Evolutionary conservation across 108 stramenopile genomes (phyloP), one percentile per base, ranked within the genome.

Genomic region (Mayamaea pseudoterrestris): DNA sequence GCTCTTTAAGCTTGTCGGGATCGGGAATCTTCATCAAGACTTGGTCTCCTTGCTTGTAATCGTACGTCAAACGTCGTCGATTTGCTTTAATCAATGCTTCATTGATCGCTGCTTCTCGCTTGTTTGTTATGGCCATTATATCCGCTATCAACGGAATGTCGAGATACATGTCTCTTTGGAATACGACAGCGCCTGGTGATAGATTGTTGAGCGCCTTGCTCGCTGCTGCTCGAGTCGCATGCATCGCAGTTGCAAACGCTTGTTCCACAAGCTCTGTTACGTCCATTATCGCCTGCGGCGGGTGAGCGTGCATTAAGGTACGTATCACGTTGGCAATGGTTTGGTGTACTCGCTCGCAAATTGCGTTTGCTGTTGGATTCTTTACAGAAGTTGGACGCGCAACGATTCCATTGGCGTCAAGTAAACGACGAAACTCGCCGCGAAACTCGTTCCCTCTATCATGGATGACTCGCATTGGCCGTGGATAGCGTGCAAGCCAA

Each of bases 401-500:
- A 23, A 24, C 3, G 23, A 2, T 2, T 20, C 43, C 7, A 23
- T 20, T 18, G 20, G 2, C 18, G 22, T 8, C 8, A 34, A 52
- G 54, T 5, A 3, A 29, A 3, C 53, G 63, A 64, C 29, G 64
- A 72, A 6, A 49, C 50, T 16, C 21, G 11, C 73, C 67, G 3
- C 18, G 18, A 41, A 75, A 75, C 49, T 70, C 58, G 5, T n/a
- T 41, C 3, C 63, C 72, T 30, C 65, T 65, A 41, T 74, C 65
- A 46, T 69, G 53, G 0, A 54, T 34, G 27, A 35, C 31, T 21
- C 46, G 12, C 0, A 42, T 0, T 27, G 67, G 72, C 13, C 41
- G 18, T 18, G 72, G 67, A 61, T 74, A 74, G 26, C 67, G 35
- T 20, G 49, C 34, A 2, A 73, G 34, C 71, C 71, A 73, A 16